Evolutionary conservation across 2,329 filamentous ascomycete genomes (phyloP).

Genomic region (Fusarium setosum): DNA sequence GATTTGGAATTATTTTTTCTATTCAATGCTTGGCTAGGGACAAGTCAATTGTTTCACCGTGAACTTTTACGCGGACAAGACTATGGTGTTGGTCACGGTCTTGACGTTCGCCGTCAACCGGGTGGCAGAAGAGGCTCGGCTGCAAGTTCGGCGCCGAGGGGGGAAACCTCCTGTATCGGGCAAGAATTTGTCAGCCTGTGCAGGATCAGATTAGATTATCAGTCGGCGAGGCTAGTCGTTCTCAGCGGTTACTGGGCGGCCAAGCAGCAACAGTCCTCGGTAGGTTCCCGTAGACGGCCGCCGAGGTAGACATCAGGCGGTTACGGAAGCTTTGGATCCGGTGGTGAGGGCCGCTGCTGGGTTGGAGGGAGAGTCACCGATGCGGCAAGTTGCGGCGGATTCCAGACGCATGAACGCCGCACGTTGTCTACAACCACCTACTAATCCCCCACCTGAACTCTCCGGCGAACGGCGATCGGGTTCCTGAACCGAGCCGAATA

Average conservation of each 20-base stretch:
- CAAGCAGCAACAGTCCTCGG: neutral
- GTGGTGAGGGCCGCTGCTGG: neutral
- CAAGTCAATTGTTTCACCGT: neutral
- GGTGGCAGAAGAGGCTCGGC: constrained; percentile 24
- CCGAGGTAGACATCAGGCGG: constrained; percentile 2
- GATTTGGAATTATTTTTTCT: constrained; percentile 31
- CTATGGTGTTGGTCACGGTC: constrained; percentile 1
- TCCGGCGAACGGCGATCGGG: neutral
- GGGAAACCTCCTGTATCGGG: constrained; percentile 7
- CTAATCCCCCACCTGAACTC: neutral
- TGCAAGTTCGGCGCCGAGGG: constrained; percentile 36
- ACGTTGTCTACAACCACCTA: neutral
- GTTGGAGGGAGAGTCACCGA: constrained; percentile 3
- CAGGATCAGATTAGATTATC: constrained; percentile 41
- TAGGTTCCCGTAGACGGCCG: neutral
- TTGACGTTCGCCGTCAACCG: neutral
- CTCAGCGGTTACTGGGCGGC: neutral
- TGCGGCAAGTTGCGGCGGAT: neutral
- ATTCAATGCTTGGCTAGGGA: neutral
- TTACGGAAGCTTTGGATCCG: constrained; percentile 10
- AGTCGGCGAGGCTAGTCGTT: neutral
- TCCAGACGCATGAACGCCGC: neutral
- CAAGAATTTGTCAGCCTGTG: constrained; percentile 35
- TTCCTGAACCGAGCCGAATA: constrained; percentile 1
- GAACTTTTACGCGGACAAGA: neutral